Evolutionary conservation across 371 early-diverging fungal species (phyloP).

Genomic region (Apophysomyces ossiformis): DNA sequence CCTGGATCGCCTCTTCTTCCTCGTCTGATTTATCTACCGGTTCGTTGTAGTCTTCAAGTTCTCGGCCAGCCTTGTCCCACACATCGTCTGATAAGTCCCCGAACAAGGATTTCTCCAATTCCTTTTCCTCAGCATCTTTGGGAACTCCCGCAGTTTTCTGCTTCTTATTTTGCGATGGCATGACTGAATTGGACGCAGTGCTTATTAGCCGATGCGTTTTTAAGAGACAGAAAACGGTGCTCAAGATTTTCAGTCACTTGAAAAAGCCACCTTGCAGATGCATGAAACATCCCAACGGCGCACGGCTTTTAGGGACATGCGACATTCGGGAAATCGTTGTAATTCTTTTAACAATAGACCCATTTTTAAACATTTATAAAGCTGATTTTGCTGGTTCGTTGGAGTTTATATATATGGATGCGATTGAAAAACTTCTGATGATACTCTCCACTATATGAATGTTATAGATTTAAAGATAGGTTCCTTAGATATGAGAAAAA

Average conservation of each 20-base stretch:
- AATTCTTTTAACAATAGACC: too few relatives aligned
- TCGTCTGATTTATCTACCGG: constrained; percentile 44
- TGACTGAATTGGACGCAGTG: not conserved
- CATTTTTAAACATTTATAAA: too few relatives aligned
- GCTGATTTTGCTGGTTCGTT: too few relatives aligned
- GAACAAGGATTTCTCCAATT: constrained; percentile 23
- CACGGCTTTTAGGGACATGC: too few relatives aligned
- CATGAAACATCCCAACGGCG: not conserved
- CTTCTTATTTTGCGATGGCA: constrained; percentile 10
- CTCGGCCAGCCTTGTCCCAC: constrained; percentile 34
- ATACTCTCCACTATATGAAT: not conserved
- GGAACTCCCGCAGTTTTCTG: constrained; percentile 36
- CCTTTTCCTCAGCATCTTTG: constrained; percentile 36
- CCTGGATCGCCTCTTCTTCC: constrained; percentile 43
- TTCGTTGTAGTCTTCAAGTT: constrained; percentile 45
- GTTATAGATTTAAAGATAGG: not conserved
- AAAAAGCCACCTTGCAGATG: not conserved
- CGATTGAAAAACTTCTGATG: not conserved
- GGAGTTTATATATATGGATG: not conserved
- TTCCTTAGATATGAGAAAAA: too few relatives aligned
- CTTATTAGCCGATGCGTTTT: not conserved
- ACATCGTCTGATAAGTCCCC: constrained; percentile 26
- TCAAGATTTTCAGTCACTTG: not conserved
- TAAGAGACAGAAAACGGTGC: not conserved
- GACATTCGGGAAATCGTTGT: too few relatives aligned